Evolutionary conservation across 164 flowering plant species (phyloP).

Genomic region (Tetrastigma voinierianum): DNA sequence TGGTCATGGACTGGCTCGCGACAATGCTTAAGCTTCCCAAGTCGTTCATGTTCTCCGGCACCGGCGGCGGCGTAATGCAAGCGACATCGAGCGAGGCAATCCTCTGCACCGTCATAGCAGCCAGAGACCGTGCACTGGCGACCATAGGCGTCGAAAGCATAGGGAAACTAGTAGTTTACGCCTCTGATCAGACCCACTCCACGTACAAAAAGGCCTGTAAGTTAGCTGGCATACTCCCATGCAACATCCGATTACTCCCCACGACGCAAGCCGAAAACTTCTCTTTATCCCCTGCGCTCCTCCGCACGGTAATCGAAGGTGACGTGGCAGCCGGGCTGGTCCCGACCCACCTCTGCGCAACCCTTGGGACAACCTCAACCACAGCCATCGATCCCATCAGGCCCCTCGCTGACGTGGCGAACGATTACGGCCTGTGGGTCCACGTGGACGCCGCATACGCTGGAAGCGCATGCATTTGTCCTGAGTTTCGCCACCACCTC

Average conservation of each 20-base stretch:
- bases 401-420: slow-evolving; percentile 40
- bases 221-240: slow-evolving; percentile 38
- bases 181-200: slow-evolving; percentile 70
- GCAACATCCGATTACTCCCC: slow-evolving; percentile 34
- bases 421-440: slow-evolving; percentile 41
- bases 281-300: slow-evolving; percentile 26
- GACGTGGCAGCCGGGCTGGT: slow-evolving; percentile 46
- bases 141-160: slow-evolving; percentile 19
- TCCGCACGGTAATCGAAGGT: slow-evolving; percentile 23
- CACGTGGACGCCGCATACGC: slow-evolving; percentile 72
- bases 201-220: slow-evolving; percentile 42
- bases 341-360: slow-evolving; percentile 52
- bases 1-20: slow-evolving; percentile 67
- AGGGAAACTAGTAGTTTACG: slow-evolving; percentile 47
- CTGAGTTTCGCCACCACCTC: slow-evolving; percentile 53
- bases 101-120: slow-evolving; percentile 50
- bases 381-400: slow-evolving; percentile 57
- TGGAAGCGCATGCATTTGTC: slow-evolving; percentile 65
- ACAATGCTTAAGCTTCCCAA: slow-evolving; percentile 45
- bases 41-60: slow-evolving; percentile 45
- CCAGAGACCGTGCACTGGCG: slow-evolving; percentile 34
- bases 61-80: slow-evolving; percentile 65
- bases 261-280: slow-evolving; percentile 24
- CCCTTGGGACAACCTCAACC: slow-evolving; percentile 61
- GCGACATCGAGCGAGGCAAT: slow-evolving; percentile 54